phyloP scores from a whole-genome alignment of 2,329 filamentous ascomycete genomes.

The Ophiocordyceps camponoti-rufipedis region DNA sequence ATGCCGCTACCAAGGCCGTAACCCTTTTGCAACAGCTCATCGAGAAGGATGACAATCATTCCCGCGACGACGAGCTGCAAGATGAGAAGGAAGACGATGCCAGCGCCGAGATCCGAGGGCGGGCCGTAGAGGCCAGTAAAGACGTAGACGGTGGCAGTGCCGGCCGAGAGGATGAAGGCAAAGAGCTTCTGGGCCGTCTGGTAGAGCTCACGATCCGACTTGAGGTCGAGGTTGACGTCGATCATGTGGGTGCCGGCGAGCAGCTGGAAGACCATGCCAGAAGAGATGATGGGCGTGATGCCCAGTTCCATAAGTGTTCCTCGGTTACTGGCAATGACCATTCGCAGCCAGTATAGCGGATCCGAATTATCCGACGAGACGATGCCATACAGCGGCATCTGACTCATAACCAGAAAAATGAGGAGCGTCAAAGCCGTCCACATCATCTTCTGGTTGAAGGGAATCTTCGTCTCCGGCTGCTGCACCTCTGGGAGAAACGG shows the following conservation, averaged over 20 bases:
- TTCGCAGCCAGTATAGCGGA: conserved; percentile 97
- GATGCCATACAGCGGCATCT: conserved; percentile 98
- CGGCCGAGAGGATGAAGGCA: conserved; percentile 92
- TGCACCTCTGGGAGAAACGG: conserved; percentile 98
- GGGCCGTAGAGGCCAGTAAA: conserved; percentile 96
- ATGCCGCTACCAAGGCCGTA: conserved; percentile 98
- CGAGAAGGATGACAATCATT: conserved; percentile 95
- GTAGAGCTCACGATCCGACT: conserved; percentile 98
- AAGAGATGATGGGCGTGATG: conserved; percentile 98
- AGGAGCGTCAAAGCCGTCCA: conserved; percentile 87
- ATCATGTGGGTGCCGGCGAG: conserved; percentile 98
- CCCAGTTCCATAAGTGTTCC: conserved; percentile 92
- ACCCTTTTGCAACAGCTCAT: conserved; percentile 98
- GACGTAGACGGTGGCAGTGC: conserved; percentile 94
- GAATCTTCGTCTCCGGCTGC: conserved; percentile 93
- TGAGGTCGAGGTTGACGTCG: conserved; percentile 99
- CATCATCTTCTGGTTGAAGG: conserved; percentile 98
- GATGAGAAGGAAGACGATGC: conserved; percentile 95
- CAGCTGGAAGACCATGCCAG: conserved; percentile 99
- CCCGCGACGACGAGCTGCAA: conserved; percentile 95
- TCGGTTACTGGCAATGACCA: conserved; percentile 99
- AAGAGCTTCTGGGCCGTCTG: conserved; percentile 99
- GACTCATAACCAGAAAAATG: conserved; percentile 99
- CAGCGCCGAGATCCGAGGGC: conserved; percentile 88
- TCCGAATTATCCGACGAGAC: conserved; percentile 97